Base-by-base conservation (phyloP, 2,329 filamentous ascomycete species). In the Calycina herbarum region DNA sequence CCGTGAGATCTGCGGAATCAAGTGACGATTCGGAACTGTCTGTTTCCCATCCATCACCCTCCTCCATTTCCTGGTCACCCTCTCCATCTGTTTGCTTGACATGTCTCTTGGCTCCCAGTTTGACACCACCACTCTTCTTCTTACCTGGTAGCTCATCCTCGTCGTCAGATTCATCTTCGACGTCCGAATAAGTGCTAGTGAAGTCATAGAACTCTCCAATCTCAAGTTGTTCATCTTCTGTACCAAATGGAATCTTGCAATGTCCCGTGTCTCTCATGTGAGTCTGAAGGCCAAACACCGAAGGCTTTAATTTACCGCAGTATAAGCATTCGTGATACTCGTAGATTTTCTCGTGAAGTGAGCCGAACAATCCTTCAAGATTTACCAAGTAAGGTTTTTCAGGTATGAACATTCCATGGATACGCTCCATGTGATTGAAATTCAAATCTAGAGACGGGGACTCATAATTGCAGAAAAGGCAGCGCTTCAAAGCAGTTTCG, bases 191-290 rank as follows among this genome's bases (percentile, higher is more conserved):
- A 1, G 95, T 97, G 79, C 91, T 92, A 70, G 92, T 86, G 84
- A 99, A 99, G 76, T 99, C 95, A 78, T 99, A 99, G 78, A 92
- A 97, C 70, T 98, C 92, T 64, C 95, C 95, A 74, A 99, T 92
- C 64, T 96, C 93, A 35, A 98, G 85, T 80, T 97, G 93, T 75
- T 98, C 93, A 42, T 91, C 89, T 76, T 97, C 92, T 0, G 89
- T 90, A 61, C 89, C 88, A 77, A 94, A 99, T 0, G 93, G 94
- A 72, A 99, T 96, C 85, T 94, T 97, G 84, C 94, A 98, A 79
- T 99, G 95, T 0, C 93, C 91, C 76, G 93, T 94, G 77, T 99
- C 95, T 57, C 93, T 89, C 95, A 99, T 99, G 77, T 99, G 95
- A 0, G 94, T 97, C 76, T 97, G 94, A 31, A 94, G 87, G 20